Conservation (phyloP, 495 filamentous ascomycete genomes). For the Evansstolkia leycettana region DNA sequence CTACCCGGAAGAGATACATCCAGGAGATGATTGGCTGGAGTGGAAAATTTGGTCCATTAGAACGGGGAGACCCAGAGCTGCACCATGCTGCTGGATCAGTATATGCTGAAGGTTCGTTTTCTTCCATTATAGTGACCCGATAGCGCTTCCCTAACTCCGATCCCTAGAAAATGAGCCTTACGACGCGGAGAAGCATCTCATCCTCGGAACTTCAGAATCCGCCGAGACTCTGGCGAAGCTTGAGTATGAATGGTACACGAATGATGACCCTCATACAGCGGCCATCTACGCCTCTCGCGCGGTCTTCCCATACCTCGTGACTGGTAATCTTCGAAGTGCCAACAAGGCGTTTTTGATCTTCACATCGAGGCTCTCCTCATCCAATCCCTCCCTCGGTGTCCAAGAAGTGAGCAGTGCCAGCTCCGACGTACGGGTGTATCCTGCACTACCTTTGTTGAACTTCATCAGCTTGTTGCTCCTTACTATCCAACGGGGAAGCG, state of each 20-base stretch:
- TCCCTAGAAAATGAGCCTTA: conserved; percentile 68
- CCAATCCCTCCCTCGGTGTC: conserved; percentile 55
- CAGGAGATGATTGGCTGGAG: conserved; percentile 87
- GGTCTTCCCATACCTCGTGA: conserved; percentile 82
- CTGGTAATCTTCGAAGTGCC: conserved; percentile 81
- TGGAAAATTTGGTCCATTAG: conserved; percentile 68
- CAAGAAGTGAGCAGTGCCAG: conserved; percentile 71
- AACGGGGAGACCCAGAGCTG: conserved; percentile 86
- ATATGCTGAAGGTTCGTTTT: conserved; percentile 58
- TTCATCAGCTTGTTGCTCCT: conserved; percentile 78
- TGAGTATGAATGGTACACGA: conserved; percentile 88
- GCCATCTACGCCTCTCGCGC: conserved; percentile 82
- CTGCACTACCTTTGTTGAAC: conserved; percentile 77
- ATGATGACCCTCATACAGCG: conserved; percentile 79
- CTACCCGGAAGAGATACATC: conserved; percentile 82
- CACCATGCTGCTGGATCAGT: conserved; percentile 86
- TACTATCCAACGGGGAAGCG: conserved; percentile 65
- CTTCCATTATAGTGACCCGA: neutral
- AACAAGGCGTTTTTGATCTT: conserved; percentile 73
- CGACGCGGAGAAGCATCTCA: conserved; percentile 82
- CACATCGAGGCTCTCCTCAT: conserved; percentile 53
- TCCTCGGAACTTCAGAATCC: conserved; percentile 82
- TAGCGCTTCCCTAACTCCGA: neutral
- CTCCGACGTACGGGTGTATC: conserved; percentile 71
- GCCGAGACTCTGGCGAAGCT: conserved; percentile 64